Conservation (phyloP, 2,329 filamentous ascomycete genomes). For the Bertia moriformis region DNA sequence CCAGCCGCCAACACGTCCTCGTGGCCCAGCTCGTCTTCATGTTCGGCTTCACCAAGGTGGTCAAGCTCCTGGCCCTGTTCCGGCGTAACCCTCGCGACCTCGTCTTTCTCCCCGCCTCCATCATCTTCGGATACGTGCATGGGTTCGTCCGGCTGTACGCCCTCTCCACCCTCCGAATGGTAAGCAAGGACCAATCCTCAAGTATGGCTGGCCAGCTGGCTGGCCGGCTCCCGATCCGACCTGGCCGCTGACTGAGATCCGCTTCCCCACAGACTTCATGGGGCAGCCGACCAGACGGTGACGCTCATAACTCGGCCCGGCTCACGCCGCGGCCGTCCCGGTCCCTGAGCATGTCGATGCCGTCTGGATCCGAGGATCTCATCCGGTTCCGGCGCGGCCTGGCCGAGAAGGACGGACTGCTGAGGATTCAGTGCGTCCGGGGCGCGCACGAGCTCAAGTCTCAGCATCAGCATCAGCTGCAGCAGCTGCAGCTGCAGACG, state of each 20-base stretch:
- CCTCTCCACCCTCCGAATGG: conserved; percentile 67
- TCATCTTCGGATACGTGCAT: conserved; percentile 85
- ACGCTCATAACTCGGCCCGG: conserved; percentile 64
- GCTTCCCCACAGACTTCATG: conserved; percentile 83
- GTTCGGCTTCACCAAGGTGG: conserved; percentile 70
- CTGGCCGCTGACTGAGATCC: too few relatives aligned
- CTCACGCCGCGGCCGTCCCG: conserved; percentile 35
- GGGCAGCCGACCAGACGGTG: conserved; percentile 85
- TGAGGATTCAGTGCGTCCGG: too few relatives aligned
- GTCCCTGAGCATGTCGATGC: conserved; percentile 12
- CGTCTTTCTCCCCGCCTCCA: conserved; percentile 66
- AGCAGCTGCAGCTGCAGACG: too few relatives aligned
- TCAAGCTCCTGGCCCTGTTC: conserved; percentile 82
- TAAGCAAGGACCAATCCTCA: conserved; percentile 29
- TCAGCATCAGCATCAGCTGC: too few relatives aligned
- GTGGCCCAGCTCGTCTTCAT: conserved; percentile 58
- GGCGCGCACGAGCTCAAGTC: too few relatives aligned
- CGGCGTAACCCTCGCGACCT: conserved; percentile 71
- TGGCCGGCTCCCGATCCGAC: too few relatives aligned
- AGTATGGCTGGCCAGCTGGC: conserved; percentile 1
- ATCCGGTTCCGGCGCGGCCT: neutral
- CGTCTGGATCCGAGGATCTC: neutral
- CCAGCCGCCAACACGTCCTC: conserved; percentile 37
- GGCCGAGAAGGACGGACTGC: neutral
- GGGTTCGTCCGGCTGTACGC: conserved; percentile 86